A percentile compares a stretch with the other conserved stretches of the same genome.
These are phyloP conservation scores for Ascocoryne sarcoides DNA, from an alignment of 2,329 filamentous ascomycete species.

Conservation along the genomic window DNA sequence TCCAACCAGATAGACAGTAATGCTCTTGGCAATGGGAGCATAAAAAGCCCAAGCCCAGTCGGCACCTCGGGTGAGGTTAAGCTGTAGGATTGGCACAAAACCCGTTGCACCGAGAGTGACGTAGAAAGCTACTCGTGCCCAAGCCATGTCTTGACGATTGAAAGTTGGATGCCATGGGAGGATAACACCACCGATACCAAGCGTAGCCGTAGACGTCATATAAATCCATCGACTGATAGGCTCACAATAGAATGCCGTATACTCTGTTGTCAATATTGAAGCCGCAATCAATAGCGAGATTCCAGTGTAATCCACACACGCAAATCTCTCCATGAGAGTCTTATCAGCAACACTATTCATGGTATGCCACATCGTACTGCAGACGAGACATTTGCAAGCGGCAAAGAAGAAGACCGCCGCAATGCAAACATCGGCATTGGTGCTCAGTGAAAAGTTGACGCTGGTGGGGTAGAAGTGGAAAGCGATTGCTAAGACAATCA, in stretches of 20 bases:
- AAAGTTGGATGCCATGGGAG: slow-evolving; percentile 95
- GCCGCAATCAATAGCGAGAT: slow-evolving; percentile 92
- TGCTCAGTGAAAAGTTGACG: slow-evolving; percentile 76
- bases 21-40: slow-evolving; percentile 73
- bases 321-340: slow-evolving; percentile 83
- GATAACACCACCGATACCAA: slow-evolving; percentile 81
- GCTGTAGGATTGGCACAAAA: slow-evolving; percentile 79
- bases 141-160: slow-evolving; percentile 86
- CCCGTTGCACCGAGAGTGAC: slow-evolving; percentile 80
- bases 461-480: slow-evolving; percentile 94
- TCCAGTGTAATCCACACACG: slow-evolving; percentile 96
- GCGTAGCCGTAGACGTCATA: slow-evolving; percentile 68
- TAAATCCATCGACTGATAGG: slow-evolving; percentile 79
- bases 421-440: slow-evolving; percentile 81
- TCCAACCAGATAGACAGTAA: slow-evolving; percentile 77
- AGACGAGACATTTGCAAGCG: slow-evolving; percentile 87
- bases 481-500: slow-evolving; percentile 78
- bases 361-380: slow-evolving; percentile 95
- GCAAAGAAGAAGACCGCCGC: slow-evolving; percentile 94
- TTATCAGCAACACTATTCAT: slow-evolving; percentile 96
- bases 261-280: slow-evolving; percentile 96
- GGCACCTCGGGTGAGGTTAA: slow-evolving; percentile 68
- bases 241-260: slow-evolving; percentile 98
- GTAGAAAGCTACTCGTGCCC: slow-evolving; percentile 87
- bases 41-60: slow-evolving; percentile 86